Evolutionary conservation across 495 filamentous ascomycete genomes (phyloP), one percentile per base, ranked within the genome.

Genomic region (Pseudotulostoma volvatum): DNA sequence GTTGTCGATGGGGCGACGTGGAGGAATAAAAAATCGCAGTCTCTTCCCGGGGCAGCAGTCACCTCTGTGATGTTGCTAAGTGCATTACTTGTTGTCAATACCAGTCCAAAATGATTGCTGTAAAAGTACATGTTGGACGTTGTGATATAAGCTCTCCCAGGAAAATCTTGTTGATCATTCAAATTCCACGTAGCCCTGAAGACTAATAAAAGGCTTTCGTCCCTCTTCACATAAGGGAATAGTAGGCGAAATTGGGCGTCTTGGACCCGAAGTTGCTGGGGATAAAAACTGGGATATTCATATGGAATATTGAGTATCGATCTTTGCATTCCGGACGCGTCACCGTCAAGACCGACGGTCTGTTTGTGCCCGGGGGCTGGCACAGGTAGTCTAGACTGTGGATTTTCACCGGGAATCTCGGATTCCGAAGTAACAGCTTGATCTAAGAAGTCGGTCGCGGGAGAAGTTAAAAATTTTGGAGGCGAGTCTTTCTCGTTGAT

Each of bases 11-110:
- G 67, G 40, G 78, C 77, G 7, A 92, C 63, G 50, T 96, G 90
- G 33, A 96, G 59, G 57, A 82, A 95, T 14, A 97, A 70, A 53
- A 87, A 92, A 55, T 97, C 90, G 52, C 83, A 93, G 43, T 96
- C 87, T 46, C 77, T 73, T 23, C 88, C 92, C 17, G 81, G 75
- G 8, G 86, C 84, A 31, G 84, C 81, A 15, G 86, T 95, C 33
- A 96, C 82, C 53, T 95, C 90, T 28, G 70, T 70, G 42, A 96
- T 81, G 39, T 60, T 72, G n/a, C 73, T 67, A 33, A 97, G 65
- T 25, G 68, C 71, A 23, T 84, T 70, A 14, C 70, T 71, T 23
- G 84, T 82, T 1, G 84, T 85, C 34, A 95, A 64, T 0, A 93
- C 83, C 18, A 97, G 66, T n/a, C 90, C 90, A 48, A 92, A 70